Evolutionary conservation across 2,329 filamentous ascomycete species (phyloP), one percentile per base, ranked within the genome.

Genomic region (Arthrobotrys musiformis): DNA sequence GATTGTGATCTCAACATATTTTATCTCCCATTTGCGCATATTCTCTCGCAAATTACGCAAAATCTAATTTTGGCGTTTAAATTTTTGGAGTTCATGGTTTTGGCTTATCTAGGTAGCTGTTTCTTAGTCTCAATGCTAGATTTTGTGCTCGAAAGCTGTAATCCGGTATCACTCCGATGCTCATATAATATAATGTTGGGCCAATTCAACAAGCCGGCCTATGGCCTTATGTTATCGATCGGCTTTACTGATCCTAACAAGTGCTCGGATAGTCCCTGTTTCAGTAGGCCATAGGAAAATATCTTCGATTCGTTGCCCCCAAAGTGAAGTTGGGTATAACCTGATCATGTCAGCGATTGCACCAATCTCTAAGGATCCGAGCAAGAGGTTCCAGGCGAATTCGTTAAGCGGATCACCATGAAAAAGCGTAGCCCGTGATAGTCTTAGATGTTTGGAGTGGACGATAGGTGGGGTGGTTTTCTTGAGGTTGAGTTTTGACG

Each of bases 281-380:
- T 8, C 15, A 50, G n/a, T 60, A 2, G 54, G 28, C 22, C 28
- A 46, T 2, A 63, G 30, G 42, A 33, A 4, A 13, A 63, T 40
- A 1, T n/a, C 9, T 33, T 63, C 26, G 7, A 63, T 33, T 6
- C 60, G 60, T 4, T 22, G 15, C 0, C 22, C 24, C 6, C 7
- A 17, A 4, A 40, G n/a, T 22, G 19, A 9, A 6, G 13, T 50
- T 6, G 42, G 42, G 26, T 58, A 58, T 1, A n/a, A 28, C 5
- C 37, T 24, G 11, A 68, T 30, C 64, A 68, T 68, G 1, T 58
- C 50, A 4, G 24, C 22, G 11, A 60, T n/a, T 35, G 50, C 50
- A 3, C 50, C 64, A 8, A 68, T 42, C 48, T 60, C 64, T 11
- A 58, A 15, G 4, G 19, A 22, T 11, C 52, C 52, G 5, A 58